These are phyloP conservation scores for Phytophthora cactorum DNA, from an alignment of 352 stramenopile genomes.

Conservation along the genomic window DNA sequence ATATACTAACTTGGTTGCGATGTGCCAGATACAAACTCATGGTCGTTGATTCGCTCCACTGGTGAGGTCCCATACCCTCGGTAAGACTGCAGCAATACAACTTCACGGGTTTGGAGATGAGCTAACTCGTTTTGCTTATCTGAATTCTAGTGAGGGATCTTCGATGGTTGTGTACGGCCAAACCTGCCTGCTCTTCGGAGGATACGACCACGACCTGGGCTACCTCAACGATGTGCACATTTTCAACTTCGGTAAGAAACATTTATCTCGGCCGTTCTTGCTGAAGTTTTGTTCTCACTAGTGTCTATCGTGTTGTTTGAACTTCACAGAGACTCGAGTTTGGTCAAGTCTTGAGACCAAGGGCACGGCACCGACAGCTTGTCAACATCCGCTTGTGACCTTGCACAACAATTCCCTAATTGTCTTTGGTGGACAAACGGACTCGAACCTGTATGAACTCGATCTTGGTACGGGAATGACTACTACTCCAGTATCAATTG, in stretches of 20 bases:
- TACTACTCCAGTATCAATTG: neutral
- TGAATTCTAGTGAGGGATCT: conserved; percentile 71
- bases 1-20: neutral
- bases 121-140: conserved; percentile 2
- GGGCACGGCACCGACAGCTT: conserved; percentile 88
- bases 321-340: conserved; percentile 54
- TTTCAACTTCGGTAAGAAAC: conserved; percentile 93
- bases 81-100: conserved; percentile 26
- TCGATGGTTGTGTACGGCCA: conserved; percentile 92
- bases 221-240: conserved; percentile 97
- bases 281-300: neutral
- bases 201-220: conserved; percentile 94
- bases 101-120: neutral
- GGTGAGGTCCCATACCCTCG: conserved; percentile 75
- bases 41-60: conserved; percentile 36
- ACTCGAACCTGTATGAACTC: conserved; percentile 96
- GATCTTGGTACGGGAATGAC: conserved; percentile 57
- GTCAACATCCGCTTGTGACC: conserved; percentile 95
- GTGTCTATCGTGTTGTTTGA: neutral
- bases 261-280: neutral
- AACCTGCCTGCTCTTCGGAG: conserved; percentile 95
- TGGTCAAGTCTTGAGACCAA: conserved; percentile 93
- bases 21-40: conserved; percentile 68
- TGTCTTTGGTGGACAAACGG: conserved; percentile 94
- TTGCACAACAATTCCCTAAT: conserved; percentile 94